phyloP scores from a whole-genome alignment of 2,329 filamentous ascomycete genomes.

The Epichloe glyceriae region DNA sequence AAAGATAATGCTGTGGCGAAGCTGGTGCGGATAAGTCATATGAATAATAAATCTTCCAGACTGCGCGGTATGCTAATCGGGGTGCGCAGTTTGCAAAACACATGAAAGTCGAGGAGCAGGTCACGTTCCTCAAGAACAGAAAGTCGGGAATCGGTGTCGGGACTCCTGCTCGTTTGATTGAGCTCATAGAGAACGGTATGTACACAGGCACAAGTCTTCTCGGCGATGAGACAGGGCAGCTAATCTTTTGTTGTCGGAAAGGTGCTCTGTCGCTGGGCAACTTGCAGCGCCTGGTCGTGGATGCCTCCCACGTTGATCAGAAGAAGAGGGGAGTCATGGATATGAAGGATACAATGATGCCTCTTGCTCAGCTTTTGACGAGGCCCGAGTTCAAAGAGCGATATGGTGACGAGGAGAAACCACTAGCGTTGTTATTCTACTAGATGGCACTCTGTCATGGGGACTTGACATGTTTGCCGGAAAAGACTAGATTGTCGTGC shows the following conservation, averaged over 20 bases:
- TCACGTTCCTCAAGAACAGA: slow-evolving; percentile 55
- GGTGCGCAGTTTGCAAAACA: slow-evolving; percentile 74
- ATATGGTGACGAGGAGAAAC: slow-evolving; percentile 46
- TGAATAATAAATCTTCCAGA: too few species aligned
- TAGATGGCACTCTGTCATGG: slow-evolving; percentile 19
- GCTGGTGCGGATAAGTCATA: slow-evolving; percentile 34
- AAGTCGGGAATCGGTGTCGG: slow-evolving; percentile 81
- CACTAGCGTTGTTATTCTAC: slow-evolving; percentile 53
- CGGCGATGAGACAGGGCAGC: not conserved
- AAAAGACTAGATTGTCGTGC: too few species aligned
- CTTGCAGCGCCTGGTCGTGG: slow-evolving; percentile 70
- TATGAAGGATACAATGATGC: slow-evolving; percentile 84
- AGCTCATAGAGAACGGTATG: slow-evolving; percentile 69
- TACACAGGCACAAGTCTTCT: not conserved
- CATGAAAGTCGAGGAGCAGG: slow-evolving; percentile 84
- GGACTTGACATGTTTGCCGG: not conserved
- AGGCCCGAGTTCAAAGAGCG: slow-evolving; percentile 57
- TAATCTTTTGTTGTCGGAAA: slow-evolving; percentile 7
- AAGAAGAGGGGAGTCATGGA: slow-evolving; percentile 92
- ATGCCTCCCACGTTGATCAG: slow-evolving; percentile 84
- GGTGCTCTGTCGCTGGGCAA: slow-evolving; percentile 58
- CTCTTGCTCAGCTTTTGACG: slow-evolving; percentile 62
- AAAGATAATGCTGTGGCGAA: slow-evolving; percentile 74
- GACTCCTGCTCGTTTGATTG: slow-evolving; percentile 70
- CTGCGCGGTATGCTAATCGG: slow-evolving; percentile 1